Conservation (phyloP, 768 basidiomycete species). For the Dentipellis sp. region DNA sequence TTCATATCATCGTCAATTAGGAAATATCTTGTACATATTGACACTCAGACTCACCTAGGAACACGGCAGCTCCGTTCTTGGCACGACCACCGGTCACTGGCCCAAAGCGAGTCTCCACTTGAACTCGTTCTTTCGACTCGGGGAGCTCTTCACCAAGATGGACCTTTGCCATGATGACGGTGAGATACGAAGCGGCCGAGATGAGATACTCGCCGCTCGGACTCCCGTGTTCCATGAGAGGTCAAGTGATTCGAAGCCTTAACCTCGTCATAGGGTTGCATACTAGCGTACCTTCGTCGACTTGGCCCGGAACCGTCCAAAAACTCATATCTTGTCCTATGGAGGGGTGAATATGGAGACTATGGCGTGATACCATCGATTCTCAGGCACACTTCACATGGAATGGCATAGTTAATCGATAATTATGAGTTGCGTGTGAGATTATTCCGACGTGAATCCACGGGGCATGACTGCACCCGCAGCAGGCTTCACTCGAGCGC, state of each 20-base stretch:
- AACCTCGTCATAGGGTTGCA: too few species aligned
- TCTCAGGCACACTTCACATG: too few species aligned
- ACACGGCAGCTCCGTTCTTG: conserved; percentile 50
- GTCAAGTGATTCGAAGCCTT: too few species aligned
- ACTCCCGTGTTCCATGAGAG: too few species aligned
- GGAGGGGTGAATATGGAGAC: too few species aligned
- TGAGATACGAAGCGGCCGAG: background rate
- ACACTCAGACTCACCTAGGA: conserved; percentile 39
- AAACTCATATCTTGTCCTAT: too few species aligned
- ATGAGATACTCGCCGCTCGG: too few species aligned
- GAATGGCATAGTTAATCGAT: too few species aligned
- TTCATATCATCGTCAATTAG: background rate
- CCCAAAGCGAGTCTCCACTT: conserved; percentile 47
- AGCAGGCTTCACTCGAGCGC: conserved; percentile 16
- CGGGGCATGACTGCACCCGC: conserved; percentile 22
- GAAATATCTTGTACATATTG: background rate
- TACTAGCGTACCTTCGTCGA: too few species aligned
- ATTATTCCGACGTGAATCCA: background rate
- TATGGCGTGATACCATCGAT: too few species aligned
- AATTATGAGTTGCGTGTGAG: too few species aligned
- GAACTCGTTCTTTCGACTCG: conserved; percentile 30
- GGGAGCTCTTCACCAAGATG: conserved; percentile 54
- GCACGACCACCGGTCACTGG: conserved; percentile 49
- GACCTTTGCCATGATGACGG: background rate
- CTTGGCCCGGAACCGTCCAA: too few species aligned